phyloP scores from a whole-genome alignment of 345 rosid genomes.

The Gynandropsis gynandra region DNA sequence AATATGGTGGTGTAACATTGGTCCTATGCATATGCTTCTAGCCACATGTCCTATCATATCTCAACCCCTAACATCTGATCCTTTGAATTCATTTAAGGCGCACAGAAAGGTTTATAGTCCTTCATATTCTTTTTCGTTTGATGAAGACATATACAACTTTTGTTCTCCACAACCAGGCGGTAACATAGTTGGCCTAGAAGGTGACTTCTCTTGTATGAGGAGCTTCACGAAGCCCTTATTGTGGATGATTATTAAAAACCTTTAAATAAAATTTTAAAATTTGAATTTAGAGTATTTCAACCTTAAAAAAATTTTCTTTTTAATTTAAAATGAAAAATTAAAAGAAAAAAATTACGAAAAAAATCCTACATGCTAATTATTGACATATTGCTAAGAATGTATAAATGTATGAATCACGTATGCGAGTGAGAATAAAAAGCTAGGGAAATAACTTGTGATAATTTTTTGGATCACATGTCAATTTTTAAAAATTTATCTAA shows the following conservation, averaged over 20 bases:
- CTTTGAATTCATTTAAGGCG: constrained; percentile 78
- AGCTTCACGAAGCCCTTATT: constrained; percentile 85
- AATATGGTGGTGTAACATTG: constrained; percentile 91
- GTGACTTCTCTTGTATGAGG: constrained; percentile 75
- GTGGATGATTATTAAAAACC: constrained; percentile 75
- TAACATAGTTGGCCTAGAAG: constrained; percentile 75
- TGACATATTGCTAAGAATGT: no score
- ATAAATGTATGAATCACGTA: no score
- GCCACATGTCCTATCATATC: constrained; percentile 95
- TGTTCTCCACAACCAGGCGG: constrained; percentile 75
- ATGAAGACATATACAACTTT: constrained; percentile 52
- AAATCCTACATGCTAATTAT: no score
- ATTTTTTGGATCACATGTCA: no score
- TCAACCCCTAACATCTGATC: constrained; percentile 89
- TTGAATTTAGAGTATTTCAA: no score
- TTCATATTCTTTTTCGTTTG: constrained; percentile 71
- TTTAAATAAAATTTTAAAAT: no score
- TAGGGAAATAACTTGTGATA: no score
- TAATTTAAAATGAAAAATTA: no score
- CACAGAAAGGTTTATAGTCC: constrained; percentile 94
- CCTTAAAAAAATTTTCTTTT: no score
- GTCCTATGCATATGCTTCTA: constrained; percentile 84
- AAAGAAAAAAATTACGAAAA: no score
- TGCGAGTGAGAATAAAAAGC: no score
- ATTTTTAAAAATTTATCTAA: no score